A percentile compares a stretch with the other conserved stretches of the same genome.
These are phyloP conservation scores for Syzygium malaccense DNA, from an alignment of 441 rosid genomes.

Conservation along the genomic window DNA sequence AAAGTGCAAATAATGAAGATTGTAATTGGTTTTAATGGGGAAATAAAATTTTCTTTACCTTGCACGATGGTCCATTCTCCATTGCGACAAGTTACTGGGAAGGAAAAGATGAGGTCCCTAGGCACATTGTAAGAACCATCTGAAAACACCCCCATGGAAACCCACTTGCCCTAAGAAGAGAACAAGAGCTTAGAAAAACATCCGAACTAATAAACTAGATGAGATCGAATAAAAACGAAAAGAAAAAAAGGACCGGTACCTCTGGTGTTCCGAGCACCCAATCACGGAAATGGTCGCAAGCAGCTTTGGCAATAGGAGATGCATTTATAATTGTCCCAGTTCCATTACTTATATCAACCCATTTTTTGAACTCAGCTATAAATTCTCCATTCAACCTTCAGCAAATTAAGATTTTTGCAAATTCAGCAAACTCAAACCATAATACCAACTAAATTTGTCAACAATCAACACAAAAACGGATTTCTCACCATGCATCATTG, in stretches of 20 bases:
- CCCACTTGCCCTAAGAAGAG: constrained; percentile 56
- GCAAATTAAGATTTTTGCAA: neutral
- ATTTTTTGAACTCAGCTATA: constrained; percentile 75
- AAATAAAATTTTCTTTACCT: constrained; percentile 32
- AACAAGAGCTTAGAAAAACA: neutral
- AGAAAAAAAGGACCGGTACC: constrained; percentile 25
- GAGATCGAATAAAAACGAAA: neutral
- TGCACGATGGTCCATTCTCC: constrained; percentile 92
- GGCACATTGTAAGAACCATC: constrained; percentile 92
- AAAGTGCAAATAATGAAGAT: neutral
- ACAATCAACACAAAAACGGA: neutral
- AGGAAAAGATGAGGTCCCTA: constrained; percentile 82
- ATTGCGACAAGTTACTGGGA: constrained; percentile 65
- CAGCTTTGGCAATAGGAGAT: constrained; percentile 84
- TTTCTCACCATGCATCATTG: constrained; percentile 53
- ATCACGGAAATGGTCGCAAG: constrained; percentile 88
- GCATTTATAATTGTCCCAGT: constrained; percentile 85
- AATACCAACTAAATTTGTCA: neutral
- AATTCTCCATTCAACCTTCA: constrained; percentile 76
- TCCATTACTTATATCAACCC: constrained; percentile 90
- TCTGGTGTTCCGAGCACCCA: constrained; percentile 97
- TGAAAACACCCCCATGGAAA: constrained; percentile 89
- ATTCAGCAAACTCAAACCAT: neutral
- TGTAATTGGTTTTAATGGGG: neutral
- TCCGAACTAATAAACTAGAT: neutral